A percentile compares a stretch with the other conserved stretches of the same genome.
Conservation (phyloP, 805 yeast species). For the Candida bentonensis region DNA sequence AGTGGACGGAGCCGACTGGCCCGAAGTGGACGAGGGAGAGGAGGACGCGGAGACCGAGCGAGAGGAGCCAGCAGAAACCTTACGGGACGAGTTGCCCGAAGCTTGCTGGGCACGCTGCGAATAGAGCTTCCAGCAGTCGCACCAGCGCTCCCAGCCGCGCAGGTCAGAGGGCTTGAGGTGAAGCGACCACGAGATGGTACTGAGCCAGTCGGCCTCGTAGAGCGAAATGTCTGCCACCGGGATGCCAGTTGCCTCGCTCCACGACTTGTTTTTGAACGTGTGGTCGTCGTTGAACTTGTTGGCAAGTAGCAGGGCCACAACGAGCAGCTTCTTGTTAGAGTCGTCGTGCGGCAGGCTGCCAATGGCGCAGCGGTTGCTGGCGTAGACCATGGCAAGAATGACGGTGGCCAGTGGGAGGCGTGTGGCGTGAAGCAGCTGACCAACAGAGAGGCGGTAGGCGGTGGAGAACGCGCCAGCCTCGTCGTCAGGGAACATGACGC, state of each 20-base stretch:
- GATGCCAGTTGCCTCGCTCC: slow-evolving; percentile 93
- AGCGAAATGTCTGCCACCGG: slow-evolving; percentile 43
- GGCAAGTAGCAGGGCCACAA: slow-evolving; percentile 64
- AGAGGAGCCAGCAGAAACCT: not conserved
- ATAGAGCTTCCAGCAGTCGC: slow-evolving; percentile 17
- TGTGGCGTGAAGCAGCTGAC: slow-evolving; percentile 69
- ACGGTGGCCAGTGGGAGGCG: slow-evolving; percentile 76
- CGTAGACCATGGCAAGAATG: slow-evolving; percentile 62
- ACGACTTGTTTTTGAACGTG: slow-evolving; percentile 86
- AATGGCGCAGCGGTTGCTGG: slow-evolving; percentile 44
- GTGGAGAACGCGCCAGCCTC: slow-evolving; percentile 30
- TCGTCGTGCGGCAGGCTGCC: slow-evolving; percentile 22
- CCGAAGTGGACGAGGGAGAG: too few relatives aligned
- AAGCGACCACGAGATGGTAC: slow-evolving; percentile 44
- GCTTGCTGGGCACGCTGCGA: not conserved
- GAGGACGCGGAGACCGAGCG: not conserved
- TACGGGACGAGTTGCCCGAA: too few relatives aligned
- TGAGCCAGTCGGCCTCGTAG: slow-evolving; percentile 61
- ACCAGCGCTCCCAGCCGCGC: slow-evolving; percentile 21
- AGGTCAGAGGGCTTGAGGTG: slow-evolving; percentile 24
- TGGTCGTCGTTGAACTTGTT: slow-evolving; percentile 94
- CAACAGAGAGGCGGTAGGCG: slow-evolving; percentile 27
- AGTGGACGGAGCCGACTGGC: not conserved
- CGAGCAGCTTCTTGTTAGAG: slow-evolving; percentile 27
- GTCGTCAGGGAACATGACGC: slow-evolving; percentile 25